These are phyloP conservation scores for Trichophyton schoenleinii DNA, from an alignment of 2,329 filamentous ascomycete species.

Conservation along the genomic window DNA sequence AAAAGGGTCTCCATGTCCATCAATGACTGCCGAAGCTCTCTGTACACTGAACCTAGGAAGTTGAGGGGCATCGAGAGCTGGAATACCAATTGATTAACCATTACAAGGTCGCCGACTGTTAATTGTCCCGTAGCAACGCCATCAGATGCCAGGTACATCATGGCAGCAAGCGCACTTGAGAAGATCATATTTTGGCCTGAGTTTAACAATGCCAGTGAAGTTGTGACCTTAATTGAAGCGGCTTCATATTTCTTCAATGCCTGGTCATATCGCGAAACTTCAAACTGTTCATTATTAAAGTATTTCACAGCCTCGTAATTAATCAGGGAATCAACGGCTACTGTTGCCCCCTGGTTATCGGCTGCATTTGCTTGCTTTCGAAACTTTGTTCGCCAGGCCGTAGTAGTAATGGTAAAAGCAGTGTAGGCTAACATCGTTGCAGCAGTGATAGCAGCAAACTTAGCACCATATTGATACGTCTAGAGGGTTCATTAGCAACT, in stretches of 20 bases:
- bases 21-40: conserved; percentile 84
- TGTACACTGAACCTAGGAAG: conserved; percentile 95
- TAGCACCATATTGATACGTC: conserved; percentile 86
- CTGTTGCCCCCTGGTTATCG: conserved; percentile 88
- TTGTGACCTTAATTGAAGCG: conserved; percentile 92
- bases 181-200: conserved; percentile 96
- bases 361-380: conserved; percentile 88
- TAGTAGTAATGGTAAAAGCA: conserved; percentile 93
- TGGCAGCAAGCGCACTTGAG: conserved; percentile 78
- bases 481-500: conserved; percentile 15
- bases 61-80: conserved; percentile 94
- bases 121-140: conserved; percentile 70
- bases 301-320: conserved; percentile 99
- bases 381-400: conserved; percentile 94
- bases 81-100: conserved; percentile 98
- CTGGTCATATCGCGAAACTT: conserved; percentile 79
- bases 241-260: conserved; percentile 78
- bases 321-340: conserved; percentile 91
- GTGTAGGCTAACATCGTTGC: conserved; percentile 88
- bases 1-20: conserved; percentile 98
- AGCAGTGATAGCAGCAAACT: conserved; percentile 83
- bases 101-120: conserved; percentile 90
- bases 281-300: conserved; percentile 97
- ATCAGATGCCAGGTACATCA: conserved; percentile 95
- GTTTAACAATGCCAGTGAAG: conserved; percentile 84